These are phyloP conservation scores for Bacterosira constricta DNA, from an alignment of 108 stramenopile genomes.

Conservation along the genomic window DNA sequence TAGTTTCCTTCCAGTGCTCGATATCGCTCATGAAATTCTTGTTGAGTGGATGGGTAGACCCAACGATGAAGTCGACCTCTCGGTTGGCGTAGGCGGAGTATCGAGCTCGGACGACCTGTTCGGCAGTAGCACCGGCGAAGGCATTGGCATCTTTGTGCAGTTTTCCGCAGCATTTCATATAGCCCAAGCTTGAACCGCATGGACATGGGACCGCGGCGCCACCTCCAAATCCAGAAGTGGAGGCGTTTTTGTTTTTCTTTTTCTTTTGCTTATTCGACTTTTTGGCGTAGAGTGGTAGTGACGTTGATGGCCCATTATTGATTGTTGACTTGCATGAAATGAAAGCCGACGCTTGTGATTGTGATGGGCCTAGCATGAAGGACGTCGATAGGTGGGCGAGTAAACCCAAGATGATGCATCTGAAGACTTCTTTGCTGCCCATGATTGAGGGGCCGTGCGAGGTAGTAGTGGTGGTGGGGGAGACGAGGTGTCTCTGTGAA, in stretches of 20 bases:
- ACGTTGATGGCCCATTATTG: conserved; percentile 2
- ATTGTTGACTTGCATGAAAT: background rate
- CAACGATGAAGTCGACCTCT: conserved; percentile 65
- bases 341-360: background rate
- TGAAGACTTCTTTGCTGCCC: background rate
- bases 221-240: conserved; percentile 68
- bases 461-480: too few species aligned
- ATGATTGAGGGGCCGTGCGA: background rate
- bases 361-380: background rate
- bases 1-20: conserved; percentile 65
- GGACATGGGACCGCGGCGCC: conserved; percentile 69
- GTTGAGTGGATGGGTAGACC: conserved; percentile 49
- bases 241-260: conserved; percentile 35
- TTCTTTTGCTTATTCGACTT: conserved; percentile 36
- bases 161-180: conserved; percentile 67
- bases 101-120: conserved; percentile 67
- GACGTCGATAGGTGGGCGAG: background rate
- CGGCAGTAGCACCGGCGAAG: conserved; percentile 54
- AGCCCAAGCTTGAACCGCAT: conserved; percentile 57
- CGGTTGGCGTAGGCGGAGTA: conserved; percentile 79
- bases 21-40: conserved; percentile 57
- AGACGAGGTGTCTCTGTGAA: too few species aligned
- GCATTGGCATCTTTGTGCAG: conserved; percentile 57
- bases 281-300: conserved; percentile 35
- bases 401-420: background rate